Conservation (phyloP, 2,329 filamentous ascomycete genomes). For the Penicillium hordei region DNA sequence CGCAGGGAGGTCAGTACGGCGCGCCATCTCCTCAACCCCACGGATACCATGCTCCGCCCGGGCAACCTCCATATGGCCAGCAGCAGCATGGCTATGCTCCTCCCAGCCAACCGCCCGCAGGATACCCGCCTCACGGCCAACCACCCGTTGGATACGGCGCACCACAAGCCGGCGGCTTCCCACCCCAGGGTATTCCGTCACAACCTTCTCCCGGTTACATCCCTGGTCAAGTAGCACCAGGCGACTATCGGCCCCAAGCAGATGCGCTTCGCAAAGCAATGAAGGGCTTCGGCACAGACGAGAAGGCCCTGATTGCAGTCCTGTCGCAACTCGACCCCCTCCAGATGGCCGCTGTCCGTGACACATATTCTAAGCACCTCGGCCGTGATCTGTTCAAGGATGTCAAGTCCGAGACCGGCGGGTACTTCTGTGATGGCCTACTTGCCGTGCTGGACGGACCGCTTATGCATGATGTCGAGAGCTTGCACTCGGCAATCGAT, state of each 20-base stretch:
- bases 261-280: constrained; percentile 75
- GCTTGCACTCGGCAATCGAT: constrained; percentile 69
- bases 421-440: constrained; percentile 72
- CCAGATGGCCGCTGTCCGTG: constrained; percentile 68
- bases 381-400: constrained; percentile 70
- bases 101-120: constrained; percentile 35
- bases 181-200: constrained; percentile 51
- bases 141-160: constrained; percentile 29
- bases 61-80: constrained; percentile 38
- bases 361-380: constrained; percentile 65
- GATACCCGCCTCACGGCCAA: constrained; percentile 34
- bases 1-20: too few relatives aligned
- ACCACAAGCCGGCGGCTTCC: constrained; percentile 25
- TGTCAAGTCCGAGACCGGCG: constrained; percentile 72
- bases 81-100: constrained; percentile 20
- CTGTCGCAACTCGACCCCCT: constrained; percentile 74
- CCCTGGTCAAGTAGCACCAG: constrained; percentile 64
- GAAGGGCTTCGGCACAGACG: constrained; percentile 92
- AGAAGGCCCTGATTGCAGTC: constrained; percentile 69
- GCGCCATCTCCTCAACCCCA: constrained; percentile 33
- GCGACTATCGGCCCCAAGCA: constrained; percentile 67
- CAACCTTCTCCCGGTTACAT: constrained; percentile 73
- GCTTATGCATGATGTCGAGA: constrained; percentile 70
- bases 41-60: constrained; percentile 21
- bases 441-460: constrained; percentile 76